Conservation (phyloP, 192 early-diverging fungal species). For the Coemansia sp. region DNA sequence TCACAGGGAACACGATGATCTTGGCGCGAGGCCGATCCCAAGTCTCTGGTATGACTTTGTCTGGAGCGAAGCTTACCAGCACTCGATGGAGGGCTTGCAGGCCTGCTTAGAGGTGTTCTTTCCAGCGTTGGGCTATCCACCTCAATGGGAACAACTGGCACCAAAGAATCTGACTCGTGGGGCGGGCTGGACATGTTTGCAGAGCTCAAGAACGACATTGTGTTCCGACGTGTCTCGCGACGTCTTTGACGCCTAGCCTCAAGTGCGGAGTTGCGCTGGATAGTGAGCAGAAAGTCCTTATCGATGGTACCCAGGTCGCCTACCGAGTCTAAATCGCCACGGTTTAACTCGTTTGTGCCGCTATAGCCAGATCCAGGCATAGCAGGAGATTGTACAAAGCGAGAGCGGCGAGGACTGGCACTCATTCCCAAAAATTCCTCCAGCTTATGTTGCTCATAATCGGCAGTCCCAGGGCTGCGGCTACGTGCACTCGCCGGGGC, state of each 20-base stretch:
- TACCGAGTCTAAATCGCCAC: not conserved
- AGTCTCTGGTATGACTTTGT: conserved; percentile 10
- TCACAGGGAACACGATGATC: conserved; percentile 8
- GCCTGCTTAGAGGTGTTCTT: not conserved
- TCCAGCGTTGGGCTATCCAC: not conserved
- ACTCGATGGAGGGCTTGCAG: not conserved
- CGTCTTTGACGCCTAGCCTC: conserved; percentile 51
- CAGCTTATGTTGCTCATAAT: conserved; percentile 15
- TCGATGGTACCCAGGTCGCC: conserved; percentile 41
- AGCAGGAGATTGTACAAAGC: not conserved
- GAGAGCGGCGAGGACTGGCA: conserved; percentile 9
- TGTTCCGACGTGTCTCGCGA: conserved; percentile 51
- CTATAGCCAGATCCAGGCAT: conserved; percentile 6
- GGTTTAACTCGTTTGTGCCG: not conserved
- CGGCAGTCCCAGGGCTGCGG: not conserved
- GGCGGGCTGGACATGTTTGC: not conserved
- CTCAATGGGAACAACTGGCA: not conserved
- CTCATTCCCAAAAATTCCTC: conserved; percentile 19
- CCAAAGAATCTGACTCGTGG: not conserved
- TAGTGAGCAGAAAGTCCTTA: conserved; percentile 50
- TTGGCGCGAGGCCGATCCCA: conserved; percentile 14
- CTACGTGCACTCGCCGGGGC: conserved; percentile 30
- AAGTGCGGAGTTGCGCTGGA: conserved; percentile 50
- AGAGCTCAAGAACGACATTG: conserved; percentile 37
- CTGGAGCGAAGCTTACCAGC: conserved; percentile 1